Base-by-base conservation (phyloP, 108 stramenopile species). In the Mediolabrus comicus region DNA sequence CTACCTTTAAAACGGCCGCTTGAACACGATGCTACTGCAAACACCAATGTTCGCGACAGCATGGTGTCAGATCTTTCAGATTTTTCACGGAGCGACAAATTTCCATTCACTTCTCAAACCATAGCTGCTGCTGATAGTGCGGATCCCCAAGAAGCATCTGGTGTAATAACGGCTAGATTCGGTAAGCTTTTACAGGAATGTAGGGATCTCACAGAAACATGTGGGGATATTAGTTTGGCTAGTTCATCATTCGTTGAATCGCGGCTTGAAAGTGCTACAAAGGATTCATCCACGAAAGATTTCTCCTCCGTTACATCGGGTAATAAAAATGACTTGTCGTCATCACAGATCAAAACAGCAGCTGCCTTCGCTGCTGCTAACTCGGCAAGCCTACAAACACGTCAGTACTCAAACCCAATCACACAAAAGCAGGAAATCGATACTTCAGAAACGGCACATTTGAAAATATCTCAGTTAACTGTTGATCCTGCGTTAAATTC, bases 101-200 rank as follows among this genome's bases (percentile, higher is more conserved):
- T 22, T 11, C 28, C 28, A 33, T 13, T 34, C 49, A 53, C 60
- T 19, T 38, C 51, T 29, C 30, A 43, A 46, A 53, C 53, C 38
- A 22, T 33, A 33, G 26, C 71, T 0, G 46, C 53, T 19, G 28
- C 36, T 12, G 52, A 61, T 30, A 67, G 53, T 30, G 24, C 59
- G 27, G 56, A 57, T 12, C 34, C 66, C 24, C 57, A 57, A 13
- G 46, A 41, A 43, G 27, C n/a, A 24, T 14, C 62, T 29, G 49
- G 58, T 19, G 35, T 36, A 17, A 63, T 64, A 2, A 65, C 69
- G 4, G 62, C 76, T 8, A 55, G 76, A 24, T 77, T 77, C 53
- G 76, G 76, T 28, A 55, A 69, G 33, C 65, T 77, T 33, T 63
- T 77, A 33, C 69, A 69, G 38, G 67, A 77, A 65, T 77, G 76